Percentiles rank a stretch among this genome's conserved stretches.
These are phyloP conservation scores for Pyracantha coccinea DNA, from an alignment of 331 rosid genomes.

Conservation along the genomic window DNA sequence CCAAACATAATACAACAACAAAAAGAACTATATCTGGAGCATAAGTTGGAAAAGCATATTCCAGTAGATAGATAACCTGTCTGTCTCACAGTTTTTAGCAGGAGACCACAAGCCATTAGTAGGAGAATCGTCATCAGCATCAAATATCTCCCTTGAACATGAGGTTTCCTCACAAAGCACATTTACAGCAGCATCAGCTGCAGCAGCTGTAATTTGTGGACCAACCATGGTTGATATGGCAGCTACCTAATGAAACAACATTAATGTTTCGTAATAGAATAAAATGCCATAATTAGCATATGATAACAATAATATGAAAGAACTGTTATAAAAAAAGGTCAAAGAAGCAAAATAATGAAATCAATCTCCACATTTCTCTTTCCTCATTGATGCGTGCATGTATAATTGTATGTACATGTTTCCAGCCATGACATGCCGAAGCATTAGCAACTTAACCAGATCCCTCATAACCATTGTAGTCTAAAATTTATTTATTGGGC, in stretches of 20 bases:
- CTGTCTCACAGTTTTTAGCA: slow-evolving; percentile 26
- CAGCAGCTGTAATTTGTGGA: slow-evolving; percentile 71
- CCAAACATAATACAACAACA: neutral
- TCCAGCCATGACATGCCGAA: neutral
- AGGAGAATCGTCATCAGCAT: slow-evolving; percentile 38
- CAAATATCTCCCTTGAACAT: slow-evolving; percentile 68
- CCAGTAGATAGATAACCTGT: slow-evolving; percentile 40
- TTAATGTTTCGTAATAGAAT: neutral
- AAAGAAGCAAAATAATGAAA: neutral
- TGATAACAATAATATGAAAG: neutral
- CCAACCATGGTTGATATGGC: slow-evolving; percentile 66
- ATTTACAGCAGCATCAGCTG: slow-evolving; percentile 72
- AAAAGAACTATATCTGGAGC: neutral
- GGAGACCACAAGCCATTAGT: slow-evolving; percentile 23
- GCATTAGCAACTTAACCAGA: neutral
- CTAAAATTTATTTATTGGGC: neutral
- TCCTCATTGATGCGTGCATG: neutral
- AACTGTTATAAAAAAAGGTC: neutral
- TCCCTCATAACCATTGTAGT: neutral
- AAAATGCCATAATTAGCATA: neutral
- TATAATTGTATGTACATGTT: neutral
- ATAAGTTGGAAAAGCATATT: neutral
- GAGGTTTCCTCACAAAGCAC: slow-evolving; percentile 67
- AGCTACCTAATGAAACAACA: slow-evolving; percentile 58
- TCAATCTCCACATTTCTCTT: neutral